Evolutionary conservation across 805 yeast species (phyloP), one percentile per base, ranked within the genome.

Genomic region (Wickerhamomyces bisporus): DNA sequence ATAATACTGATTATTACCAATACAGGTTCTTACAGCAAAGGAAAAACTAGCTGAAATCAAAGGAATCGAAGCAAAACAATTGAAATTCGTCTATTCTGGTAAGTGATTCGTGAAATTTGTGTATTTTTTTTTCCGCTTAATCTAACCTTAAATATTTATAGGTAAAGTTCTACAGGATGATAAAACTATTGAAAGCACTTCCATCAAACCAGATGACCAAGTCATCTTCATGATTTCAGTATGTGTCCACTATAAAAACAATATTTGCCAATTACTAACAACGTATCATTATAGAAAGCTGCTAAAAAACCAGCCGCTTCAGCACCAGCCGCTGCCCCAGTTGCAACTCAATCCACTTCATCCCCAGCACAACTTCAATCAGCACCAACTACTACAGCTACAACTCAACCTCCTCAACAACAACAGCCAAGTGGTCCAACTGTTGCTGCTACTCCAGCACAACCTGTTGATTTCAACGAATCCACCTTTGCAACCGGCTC

Each of bases 71-170:
- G 73, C 78, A 2, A 61, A 75, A 3, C 89, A 81, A 55, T 78
- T 91, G 58, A 91, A 89, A 66, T 77, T 93, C 55, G 95, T 93
- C 43, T 93, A 82, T 60, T 87, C 97, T 1, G 96, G 85, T 56
- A 41, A 9, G 64, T 53, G 2, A 2, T 19, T 5, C 20, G 5
- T 16, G 25, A 6, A 14, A n/a, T n/a, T n/a, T n/a, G n/a, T n/a
- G n/a, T n/a, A n/a, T n/a, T n/a, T n/a, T n/a, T n/a, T n/a, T n/a
- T n/a, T n/a, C n/a, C n/a, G n/a, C n/a, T n/a, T n/a, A n/a, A n/a
- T n/a, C n/a, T n/a, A n/a, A n/a, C n/a, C n/a, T n/a, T n/a, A n/a
- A n/a, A n/a, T n/a, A n/a, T n/a, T 19, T 33, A 14, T 38, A 60
- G 78, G 89, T 35, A 88, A 88, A 57, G 91, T 93, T 31, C 76